A percentile compares a stretch with the other conserved stretches of the same genome.
phyloP scores from a whole-genome alignment of 768 basidiomycete species.

The Zangia roseola region DNA sequence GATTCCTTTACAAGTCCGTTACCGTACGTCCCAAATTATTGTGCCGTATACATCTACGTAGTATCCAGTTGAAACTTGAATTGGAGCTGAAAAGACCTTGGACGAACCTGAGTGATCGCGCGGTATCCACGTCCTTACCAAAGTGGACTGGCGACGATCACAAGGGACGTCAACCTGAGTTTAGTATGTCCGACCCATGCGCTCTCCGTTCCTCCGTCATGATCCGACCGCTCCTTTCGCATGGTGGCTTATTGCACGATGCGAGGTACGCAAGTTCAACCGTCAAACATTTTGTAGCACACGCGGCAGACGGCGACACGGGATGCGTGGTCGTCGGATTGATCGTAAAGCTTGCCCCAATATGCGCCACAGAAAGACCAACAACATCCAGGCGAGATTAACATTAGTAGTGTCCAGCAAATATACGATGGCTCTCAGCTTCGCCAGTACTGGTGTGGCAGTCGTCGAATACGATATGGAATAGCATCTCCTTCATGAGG shows the following conservation, averaged over 20 bases:
- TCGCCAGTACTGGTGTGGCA: neutral
- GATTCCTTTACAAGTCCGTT: conserved; percentile 7
- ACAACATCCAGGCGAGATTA: conserved; percentile 21
- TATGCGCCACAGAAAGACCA: conserved; percentile 13
- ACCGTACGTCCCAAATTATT: conserved; percentile 6
- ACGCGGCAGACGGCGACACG: neutral
- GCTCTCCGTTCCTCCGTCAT: neutral
- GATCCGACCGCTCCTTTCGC: no score
- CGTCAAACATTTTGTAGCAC: neutral
- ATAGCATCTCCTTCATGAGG: conserved; percentile 10
- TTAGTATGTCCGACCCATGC: conserved; percentile 1
- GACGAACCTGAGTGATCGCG: conserved; percentile 15
- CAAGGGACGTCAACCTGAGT: conserved; percentile 11
- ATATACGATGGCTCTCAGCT: conserved; percentile 11
- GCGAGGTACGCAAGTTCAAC: neutral
- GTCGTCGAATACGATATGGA: conserved; percentile 7
- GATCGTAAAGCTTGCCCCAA: conserved; percentile 3
- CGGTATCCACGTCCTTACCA: conserved; percentile 25
- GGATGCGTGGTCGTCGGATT: neutral
- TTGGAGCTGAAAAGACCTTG: neutral
- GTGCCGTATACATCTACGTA: conserved; percentile 10
- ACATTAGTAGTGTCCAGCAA: conserved; percentile 17
- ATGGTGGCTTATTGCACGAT: conserved; percentile 2
- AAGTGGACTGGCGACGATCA: conserved; percentile 13
- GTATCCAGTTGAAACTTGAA: neutral